These are phyloP conservation scores for Neurospora sp. DNA, from an alignment of 495 filamentous ascomycete species.

Conservation along the genomic window DNA sequence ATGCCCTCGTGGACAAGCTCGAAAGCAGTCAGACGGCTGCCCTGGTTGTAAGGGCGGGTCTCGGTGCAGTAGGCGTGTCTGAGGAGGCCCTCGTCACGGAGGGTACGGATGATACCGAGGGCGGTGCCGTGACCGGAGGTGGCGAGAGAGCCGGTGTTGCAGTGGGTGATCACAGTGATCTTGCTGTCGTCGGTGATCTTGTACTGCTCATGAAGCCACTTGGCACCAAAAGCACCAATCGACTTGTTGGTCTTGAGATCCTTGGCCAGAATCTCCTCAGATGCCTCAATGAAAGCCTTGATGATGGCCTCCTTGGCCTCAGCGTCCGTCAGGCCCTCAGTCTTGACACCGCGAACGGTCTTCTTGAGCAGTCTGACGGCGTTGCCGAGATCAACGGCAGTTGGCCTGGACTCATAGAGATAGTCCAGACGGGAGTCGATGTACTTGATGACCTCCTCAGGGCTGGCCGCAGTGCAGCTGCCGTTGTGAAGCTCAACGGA, in stretches of 20 bases:
- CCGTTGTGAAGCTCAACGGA: slow-evolving; percentile 61
- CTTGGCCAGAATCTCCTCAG: slow-evolving; percentile 79
- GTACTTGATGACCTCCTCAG: slow-evolving; percentile 52
- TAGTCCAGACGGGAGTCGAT: slow-evolving; percentile 70
- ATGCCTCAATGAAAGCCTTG: slow-evolving; percentile 59
- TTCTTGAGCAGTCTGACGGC: slow-evolving; percentile 70
- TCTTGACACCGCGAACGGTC: slow-evolving; percentile 34
- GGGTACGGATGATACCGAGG: slow-evolving; percentile 82
- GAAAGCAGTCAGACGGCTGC: slow-evolving; percentile 87
- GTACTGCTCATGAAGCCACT: slow-evolving; percentile 58
- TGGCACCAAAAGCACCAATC: slow-evolving; percentile 74
- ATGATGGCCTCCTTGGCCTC: slow-evolving; percentile 38
- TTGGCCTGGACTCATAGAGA: slow-evolving; percentile 77
- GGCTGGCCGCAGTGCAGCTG: slow-evolving; percentile 29
- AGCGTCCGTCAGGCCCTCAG: slow-evolving; percentile 19
- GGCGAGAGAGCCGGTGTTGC: slow-evolving; percentile 94
- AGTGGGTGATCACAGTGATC: slow-evolving; percentile 80
- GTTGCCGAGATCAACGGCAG: slow-evolving; percentile 88
- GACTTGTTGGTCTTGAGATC: slow-evolving; percentile 77
- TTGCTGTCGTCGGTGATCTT: slow-evolving; percentile 31
- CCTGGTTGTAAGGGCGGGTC: slow-evolving; percentile 96
- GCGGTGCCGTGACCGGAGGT: slow-evolving; percentile 96
- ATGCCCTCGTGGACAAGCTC: slow-evolving; percentile 90
- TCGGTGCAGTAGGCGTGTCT: slow-evolving; percentile 89
- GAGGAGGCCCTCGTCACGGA: slow-evolving; percentile 54